Base-by-base conservation (phyloP, 2,329 filamentous ascomycete species). In the Ophiostoma fasciatum region DNA sequence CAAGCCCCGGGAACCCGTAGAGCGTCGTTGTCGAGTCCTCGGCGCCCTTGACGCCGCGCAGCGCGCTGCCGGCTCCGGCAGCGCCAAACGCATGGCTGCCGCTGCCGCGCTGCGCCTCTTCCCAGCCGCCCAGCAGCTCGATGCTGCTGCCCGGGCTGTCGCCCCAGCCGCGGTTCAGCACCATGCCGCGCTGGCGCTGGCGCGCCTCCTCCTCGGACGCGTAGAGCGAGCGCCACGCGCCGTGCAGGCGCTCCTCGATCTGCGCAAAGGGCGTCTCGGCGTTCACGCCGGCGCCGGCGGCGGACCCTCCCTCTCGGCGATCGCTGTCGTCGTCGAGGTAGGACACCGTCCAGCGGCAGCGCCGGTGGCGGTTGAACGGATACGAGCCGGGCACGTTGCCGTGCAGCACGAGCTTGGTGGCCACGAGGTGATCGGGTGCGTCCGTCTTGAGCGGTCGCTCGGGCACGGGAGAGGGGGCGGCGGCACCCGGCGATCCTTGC, bases 361-460 rank as follows among this genome's bases (percentile, higher is more conserved):
- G 74, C 14, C 88, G 77, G 55, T 96, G 85, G 5, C 90, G 74
- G 57, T 98, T 96, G 61, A 98, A 98, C 10, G 88, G 82, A 53
- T 94, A 96, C 1, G 85, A 94, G 0, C 90, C 90, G 1, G 90
- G 90, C 3, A 96, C 76, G 49, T 98, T 98, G 29, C 82, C 84
- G 54, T 98, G 90, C 2, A 98, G 66, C 14, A 96, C 74, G n/a
- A 98, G 55, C 53, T 96, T 96, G 1, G 82, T 90, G 6, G 82
- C 87, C 1, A 90, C 83, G 10, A 93, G 66, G 28, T 78, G 75
- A 39, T 83, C 74, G 1, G 70, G 56, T 2, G 56, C 58, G 25
- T 58, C 57, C 2, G 52, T 57, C 42, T 60, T 61, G 45, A 68
- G 52, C 1, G 47, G 43, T 18, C 44, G 51, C 5, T 52, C 51